Base-by-base conservation (phyloP, 2,329 filamentous ascomycete genomes). In the Epichloe elymi region DNA sequence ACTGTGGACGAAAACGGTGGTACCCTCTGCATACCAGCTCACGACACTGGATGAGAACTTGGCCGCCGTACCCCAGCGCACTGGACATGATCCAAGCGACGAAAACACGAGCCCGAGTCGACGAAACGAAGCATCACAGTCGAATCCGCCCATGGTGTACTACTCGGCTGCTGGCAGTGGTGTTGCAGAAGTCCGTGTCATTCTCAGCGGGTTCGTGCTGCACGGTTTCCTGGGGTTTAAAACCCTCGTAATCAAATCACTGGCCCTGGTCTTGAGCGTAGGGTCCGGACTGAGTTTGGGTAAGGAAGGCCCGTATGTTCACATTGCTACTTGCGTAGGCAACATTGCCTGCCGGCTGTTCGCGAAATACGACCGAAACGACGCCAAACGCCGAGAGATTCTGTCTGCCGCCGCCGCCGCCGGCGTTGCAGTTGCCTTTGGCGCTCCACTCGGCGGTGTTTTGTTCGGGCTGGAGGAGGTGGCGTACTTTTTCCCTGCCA, bases 331-430 rank as follows among this genome's bases (percentile, higher is more conserved):
- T 1, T 95, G 91, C 59, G 84, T 97, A 20, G 93, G 93, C 53
- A 98, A 98, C 60, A 95, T 98, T 63, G 82, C 85, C 35, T 96
- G 91, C 61, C 87, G 93, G 62, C 66, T 97, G n/a, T 97, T 97
- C 60, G 71, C 80, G 54, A 98, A 98, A 64, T 98, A 97, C 66
- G 88, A 93, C 59, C 76, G 80, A 56, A 98, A 98, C 60, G 93
- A 98, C 62, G 93, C 82, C 49, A 98, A 98, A 67, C 78, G 93
- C 56, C 83, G 93, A 65, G 91, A 97, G 65, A 85, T 95, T 0
- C 73, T 97, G n/a, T 95, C 89, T 45, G 91, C 91, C 0, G 88
- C 88, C 20, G 90, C 91, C 0, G 89, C 91, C 0, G 88, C 88
- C 50, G 91, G 91, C 64, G 88, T 97, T 5, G 87, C 90, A 11